Evolutionary conservation across 768 basidiomycete genomes (phyloP), one percentile per base, ranked within the genome.

Genomic region (Cystobasidiopsis lactophilus): DNA sequence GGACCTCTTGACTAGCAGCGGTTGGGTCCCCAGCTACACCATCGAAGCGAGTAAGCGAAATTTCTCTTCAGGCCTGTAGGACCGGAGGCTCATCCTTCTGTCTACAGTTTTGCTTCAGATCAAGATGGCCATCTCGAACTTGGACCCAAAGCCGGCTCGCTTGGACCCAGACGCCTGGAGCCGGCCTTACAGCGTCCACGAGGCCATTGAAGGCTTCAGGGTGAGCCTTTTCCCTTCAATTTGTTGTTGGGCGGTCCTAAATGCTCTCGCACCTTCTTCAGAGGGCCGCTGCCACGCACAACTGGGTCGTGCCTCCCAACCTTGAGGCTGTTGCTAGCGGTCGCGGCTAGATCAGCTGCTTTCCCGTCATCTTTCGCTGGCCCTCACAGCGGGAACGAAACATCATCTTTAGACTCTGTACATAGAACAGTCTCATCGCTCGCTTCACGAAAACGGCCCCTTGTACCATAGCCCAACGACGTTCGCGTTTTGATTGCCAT

Each of bases 1-100:
- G 78, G 79, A 77, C 18, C 79, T 79, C 75, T 73, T 80, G 38
- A 78, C 78, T 1, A 77, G 75, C 56, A 78, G 80, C 57, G 77
- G 72, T 73, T 76, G 58, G 30, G 59, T 56, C 4, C 46, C 27
- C 16, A 27, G 51, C 33, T 52, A 52, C 23, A 23, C 16, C 14
- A 43, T 55, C 41, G 21, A 58, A 16, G 54, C 58, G n/a, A 50
- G 46, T 18, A 19, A 11, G 41, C 41, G 19, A 39, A 39, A 39
- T 13, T 19, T 43, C 47, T 31, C 4, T 23, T 45, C 16, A 43
- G 33, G 14, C 43, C 21, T 14, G 41, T 18, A 27, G 41, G 46
- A 35, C 29, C 26, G 44, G 38, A 30, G n/a, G 39, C 30, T 51
- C 29, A 2, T 38, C 0, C 3, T 30, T 40, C 26, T 54, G 13